Base-by-base conservation (phyloP, 805 yeast genomes). In the Candida mattraensis region DNA sequence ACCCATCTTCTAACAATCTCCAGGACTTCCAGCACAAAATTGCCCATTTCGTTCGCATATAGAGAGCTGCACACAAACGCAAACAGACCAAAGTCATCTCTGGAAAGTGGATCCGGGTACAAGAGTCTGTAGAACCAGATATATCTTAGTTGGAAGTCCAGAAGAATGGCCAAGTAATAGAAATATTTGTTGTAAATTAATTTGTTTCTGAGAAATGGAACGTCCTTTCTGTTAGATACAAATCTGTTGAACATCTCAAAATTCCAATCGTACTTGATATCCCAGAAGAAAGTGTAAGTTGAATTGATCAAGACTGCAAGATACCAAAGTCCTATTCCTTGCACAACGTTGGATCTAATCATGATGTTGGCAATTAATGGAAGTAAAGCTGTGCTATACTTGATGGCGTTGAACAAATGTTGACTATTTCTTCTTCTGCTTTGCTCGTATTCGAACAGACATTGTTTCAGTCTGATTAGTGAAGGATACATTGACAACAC, bases 211-310 rank as follows among this genome's bases (percentile, higher is more conserved):
- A 66, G 40, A 1, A 55, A 13, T 3, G 51, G 51, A 3, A 44
- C 28, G 12, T 44, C 44, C 7, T 37, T 31, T 12, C 41, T 33
- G 6, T 47, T 36, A 11, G 40, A 33, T 18, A 58, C 31, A 21
- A 56, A 51, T 24, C 51, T 46, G 28, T 66, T 67, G 50, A 83
- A 67, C 7, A 83, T 51, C 8, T 73, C 72, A 31, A 87, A 67
- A 28, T 79, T 78, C 99, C 99, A 93, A 64, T 93, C 99, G 72
- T 78, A 77, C 33, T 73, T 72, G 9, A 91, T 60, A 59, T 93
- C 99, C 99, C 99, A 93, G 37, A 77, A 64, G 42, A 87, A 84
- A 11, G 95, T 74, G 58, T 84, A 93, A 0, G 76, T 50, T 0
- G 98, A 83, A 55, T 85, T 87, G 25, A 84, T 50, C 1, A 80